phyloP scores from a whole-genome alignment of 257 asterid genomes.

The Capsicum pubescens region DNA sequence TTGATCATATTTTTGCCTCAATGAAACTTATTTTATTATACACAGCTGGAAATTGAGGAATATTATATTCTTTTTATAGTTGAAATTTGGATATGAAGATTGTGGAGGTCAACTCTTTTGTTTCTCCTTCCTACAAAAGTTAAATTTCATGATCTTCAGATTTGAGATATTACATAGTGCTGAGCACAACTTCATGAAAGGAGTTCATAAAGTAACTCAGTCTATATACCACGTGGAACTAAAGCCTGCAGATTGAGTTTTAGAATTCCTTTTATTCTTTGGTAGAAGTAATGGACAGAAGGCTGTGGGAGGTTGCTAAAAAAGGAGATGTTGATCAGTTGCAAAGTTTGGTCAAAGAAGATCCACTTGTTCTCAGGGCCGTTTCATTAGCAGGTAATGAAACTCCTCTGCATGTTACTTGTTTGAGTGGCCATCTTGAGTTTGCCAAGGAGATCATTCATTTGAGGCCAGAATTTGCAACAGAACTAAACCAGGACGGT shows the following conservation, averaged over 20 bases:
- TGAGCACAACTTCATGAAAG: neutral
- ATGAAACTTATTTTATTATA: no score
- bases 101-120: neutral
- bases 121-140: neutral
- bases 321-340: neutral
- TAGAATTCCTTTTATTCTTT: neutral
- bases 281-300: constrained; percentile 10
- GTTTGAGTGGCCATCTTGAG: neutral
- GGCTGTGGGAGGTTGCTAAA: neutral
- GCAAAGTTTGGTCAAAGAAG: constrained; percentile 23
- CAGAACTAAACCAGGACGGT: constrained; percentile 40
- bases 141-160: neutral
- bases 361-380: neutral
- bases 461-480: neutral
- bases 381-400: constrained; percentile 11
- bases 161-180: neutral
- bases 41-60: no score
- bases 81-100: no score
- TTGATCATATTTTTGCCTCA: no score
- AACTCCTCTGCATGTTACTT: constrained; percentile 28
- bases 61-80: no score
- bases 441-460: constrained; percentile 8
- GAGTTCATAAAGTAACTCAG: no score
- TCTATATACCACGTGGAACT: no score
- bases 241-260: no score